These are phyloP conservation scores for Schizochytrium sp. DNA, from an alignment of 108 stramenopile genomes.

Conservation along the genomic window DNA sequence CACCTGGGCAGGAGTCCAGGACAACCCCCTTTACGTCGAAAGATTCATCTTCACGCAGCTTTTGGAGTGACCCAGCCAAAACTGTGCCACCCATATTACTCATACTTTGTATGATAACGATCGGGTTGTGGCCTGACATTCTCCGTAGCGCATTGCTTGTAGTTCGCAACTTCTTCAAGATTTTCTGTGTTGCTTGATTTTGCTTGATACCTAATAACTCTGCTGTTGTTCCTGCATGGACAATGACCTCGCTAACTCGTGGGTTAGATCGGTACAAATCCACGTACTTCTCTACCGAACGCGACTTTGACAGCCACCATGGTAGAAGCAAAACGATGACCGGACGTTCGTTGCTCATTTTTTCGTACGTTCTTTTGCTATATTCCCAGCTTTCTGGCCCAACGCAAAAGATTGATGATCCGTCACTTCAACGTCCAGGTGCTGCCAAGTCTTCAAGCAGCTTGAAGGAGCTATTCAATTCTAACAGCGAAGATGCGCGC, in stretches of 20 bases:
- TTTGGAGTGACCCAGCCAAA: neutral
- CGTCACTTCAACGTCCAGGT: too few relatives aligned
- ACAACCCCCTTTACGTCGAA: neutral
- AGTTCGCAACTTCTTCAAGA: neutral
- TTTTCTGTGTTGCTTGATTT: neutral
- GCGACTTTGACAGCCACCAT: slow-evolving; percentile 30
- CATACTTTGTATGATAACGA: slow-evolving; percentile 12
- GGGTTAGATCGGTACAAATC: neutral
- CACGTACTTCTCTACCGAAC: slow-evolving; percentile 15
- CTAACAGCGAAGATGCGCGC: too few relatives aligned
- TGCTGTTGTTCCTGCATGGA: neutral
- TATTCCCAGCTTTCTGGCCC: neutral
- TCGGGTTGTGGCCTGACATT: slow-evolving; percentile 4
- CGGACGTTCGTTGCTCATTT: neutral
- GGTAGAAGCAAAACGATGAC: neutral
- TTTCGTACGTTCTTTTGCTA: neutral
- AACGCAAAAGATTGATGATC: too few relatives aligned
- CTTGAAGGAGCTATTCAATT: too few relatives aligned
- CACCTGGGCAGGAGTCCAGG: neutral
- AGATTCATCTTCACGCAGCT: neutral
- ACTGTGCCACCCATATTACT: slow-evolving; percentile 13
- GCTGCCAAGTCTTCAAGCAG: too few relatives aligned
- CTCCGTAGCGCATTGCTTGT: neutral
- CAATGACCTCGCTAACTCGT: neutral
- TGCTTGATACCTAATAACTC: slow-evolving; percentile 1